These are phyloP conservation scores for Auxenochlorella pyrenoidosa DNA, from an alignment of 139 green algal species.

Conservation along the genomic window DNA sequence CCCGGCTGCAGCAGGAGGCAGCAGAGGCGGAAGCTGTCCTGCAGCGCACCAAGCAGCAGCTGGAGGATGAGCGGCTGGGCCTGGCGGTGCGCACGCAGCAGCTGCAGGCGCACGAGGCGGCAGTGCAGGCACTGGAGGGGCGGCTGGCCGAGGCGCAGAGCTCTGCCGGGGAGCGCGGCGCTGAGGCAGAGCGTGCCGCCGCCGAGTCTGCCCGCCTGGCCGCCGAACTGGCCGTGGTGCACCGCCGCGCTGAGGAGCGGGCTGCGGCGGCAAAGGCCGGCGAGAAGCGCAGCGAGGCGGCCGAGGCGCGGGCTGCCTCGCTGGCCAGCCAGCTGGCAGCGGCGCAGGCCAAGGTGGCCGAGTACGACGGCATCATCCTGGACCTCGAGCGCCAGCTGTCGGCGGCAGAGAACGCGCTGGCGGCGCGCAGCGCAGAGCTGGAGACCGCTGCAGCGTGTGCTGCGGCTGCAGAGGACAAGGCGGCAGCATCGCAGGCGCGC, in stretches of 20 bases:
- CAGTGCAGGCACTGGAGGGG: not conserved
- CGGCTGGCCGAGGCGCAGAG: not conserved
- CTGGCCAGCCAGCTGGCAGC: slow-evolving; percentile 3
- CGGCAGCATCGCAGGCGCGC: not conserved
- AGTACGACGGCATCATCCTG: slow-evolving; percentile 13
- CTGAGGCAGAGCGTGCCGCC: not conserved
- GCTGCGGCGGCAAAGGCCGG: slow-evolving; percentile 25
- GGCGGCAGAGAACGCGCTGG: slow-evolving; percentile 21
- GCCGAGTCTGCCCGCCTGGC: not conserved
- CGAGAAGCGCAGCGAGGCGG: not conserved
- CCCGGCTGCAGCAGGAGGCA: not conserved
- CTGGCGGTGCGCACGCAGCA: slow-evolving; percentile 24
- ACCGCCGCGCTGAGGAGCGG: slow-evolving; percentile 11
- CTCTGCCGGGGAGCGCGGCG: not conserved
- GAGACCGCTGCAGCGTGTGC: not conserved
- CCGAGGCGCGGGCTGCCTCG: not conserved
- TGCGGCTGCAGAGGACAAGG: not conserved
- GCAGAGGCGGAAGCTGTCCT: not conserved
- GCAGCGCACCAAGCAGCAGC: not conserved
- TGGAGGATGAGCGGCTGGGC: slow-evolving; percentile 16
- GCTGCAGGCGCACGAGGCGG: slow-evolving; percentile 21
- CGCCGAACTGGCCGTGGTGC: not conserved
- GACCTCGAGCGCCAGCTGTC: slow-evolving; percentile 46
- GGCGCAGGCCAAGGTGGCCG: not conserved
- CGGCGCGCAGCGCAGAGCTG: not conserved